phyloP scores from a whole-genome alignment of 2,329 filamentous ascomycete genomes.

The Trichoderma guizhouense region DNA sequence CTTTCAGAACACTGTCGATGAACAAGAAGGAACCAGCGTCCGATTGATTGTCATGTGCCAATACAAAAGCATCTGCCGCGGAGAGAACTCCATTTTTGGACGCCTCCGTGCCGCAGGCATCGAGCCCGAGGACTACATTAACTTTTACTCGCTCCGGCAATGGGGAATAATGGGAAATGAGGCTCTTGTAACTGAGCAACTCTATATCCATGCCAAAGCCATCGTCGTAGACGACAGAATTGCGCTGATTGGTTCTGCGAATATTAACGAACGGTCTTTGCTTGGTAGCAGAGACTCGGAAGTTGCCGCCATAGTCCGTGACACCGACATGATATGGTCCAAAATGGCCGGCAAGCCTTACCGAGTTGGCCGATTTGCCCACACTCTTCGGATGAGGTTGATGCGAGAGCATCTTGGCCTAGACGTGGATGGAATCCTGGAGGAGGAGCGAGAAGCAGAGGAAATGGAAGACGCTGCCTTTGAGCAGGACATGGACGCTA shows the following conservation, averaged over 20 bases:
- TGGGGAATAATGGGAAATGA: slow-evolving; percentile 91
- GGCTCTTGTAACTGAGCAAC: slow-evolving; percentile 84
- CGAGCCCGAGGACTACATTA: slow-evolving; percentile 91
- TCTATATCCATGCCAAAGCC: slow-evolving; percentile 97
- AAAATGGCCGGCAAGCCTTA: slow-evolving; percentile 89
- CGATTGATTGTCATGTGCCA: slow-evolving; percentile 96
- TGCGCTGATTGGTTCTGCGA: slow-evolving; percentile 92
- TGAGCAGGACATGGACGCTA: slow-evolving; percentile 58
- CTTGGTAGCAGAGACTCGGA: slow-evolving; percentile 89
- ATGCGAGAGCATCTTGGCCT: slow-evolving; percentile 98
- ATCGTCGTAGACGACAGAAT: slow-evolving; percentile 94
- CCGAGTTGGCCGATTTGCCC: slow-evolving; percentile 85
- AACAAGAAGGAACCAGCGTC: slow-evolving; percentile 90
- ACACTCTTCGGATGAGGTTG: slow-evolving; percentile 84
- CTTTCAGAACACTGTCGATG: slow-evolving; percentile 94
- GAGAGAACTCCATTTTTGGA: slow-evolving; percentile 87
- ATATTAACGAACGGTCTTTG: slow-evolving; percentile 98
- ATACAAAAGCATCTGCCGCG: slow-evolving; percentile 91
- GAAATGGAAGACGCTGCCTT: slow-evolving; percentile 60
- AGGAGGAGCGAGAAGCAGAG: slow-evolving; percentile 67
- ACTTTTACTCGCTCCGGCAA: slow-evolving; percentile 86
- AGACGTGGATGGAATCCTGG: slow-evolving; percentile 86
- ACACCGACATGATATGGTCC: slow-evolving; percentile 89
- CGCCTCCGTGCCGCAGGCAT: slow-evolving; percentile 75
- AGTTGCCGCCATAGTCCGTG: slow-evolving; percentile 82